A percentile compares a stretch with the other conserved stretches of the same genome.
These are phyloP conservation scores for Agaricus blazei DNA, from an alignment of 768 basidiomycete genomes.

Conservation along the genomic window DNA sequence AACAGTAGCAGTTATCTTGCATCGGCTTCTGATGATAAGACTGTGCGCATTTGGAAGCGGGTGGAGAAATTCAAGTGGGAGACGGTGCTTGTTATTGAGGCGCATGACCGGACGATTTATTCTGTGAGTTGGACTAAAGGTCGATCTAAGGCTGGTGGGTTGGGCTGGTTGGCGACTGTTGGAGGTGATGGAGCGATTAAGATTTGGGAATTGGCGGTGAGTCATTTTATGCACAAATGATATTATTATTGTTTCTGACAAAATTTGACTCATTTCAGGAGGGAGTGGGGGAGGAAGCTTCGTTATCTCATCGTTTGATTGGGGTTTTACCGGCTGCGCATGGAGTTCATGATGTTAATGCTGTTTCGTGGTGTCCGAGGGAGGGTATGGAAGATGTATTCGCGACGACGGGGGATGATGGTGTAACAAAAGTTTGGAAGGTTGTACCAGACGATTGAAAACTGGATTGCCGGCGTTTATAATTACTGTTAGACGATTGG, in stretches of 20 bases:
- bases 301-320: constrained; percentile 42
- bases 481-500: no score
- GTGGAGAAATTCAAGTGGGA: constrained; percentile 58
- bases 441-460: constrained; percentile 13
- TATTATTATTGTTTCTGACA: background rate
- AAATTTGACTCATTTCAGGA: constrained; percentile 18
- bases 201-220: constrained; percentile 72
- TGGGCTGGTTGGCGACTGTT: constrained; percentile 83
- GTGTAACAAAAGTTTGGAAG: constrained; percentile 75
- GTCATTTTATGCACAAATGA: constrained; percentile 15
- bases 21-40: constrained; percentile 80
- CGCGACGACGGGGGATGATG: constrained; percentile 86
- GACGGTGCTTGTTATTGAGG: constrained; percentile 50
- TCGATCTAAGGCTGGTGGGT: constrained; percentile 21
- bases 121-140: constrained; percentile 69
- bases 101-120: constrained; percentile 75
- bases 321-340: constrained; percentile 63
- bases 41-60: constrained; percentile 82
- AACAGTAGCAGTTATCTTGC: constrained; percentile 56
- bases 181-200: constrained; percentile 84
- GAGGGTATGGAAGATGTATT: constrained; percentile 60
- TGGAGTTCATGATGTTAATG: constrained; percentile 81
- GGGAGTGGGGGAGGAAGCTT: constrained; percentile 10
- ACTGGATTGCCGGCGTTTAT: no score
- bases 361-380: constrained; percentile 78